Base-by-base conservation (phyloP, 1,284 basidiomycete genomes). In the Cryptococcus sp. region DNA sequence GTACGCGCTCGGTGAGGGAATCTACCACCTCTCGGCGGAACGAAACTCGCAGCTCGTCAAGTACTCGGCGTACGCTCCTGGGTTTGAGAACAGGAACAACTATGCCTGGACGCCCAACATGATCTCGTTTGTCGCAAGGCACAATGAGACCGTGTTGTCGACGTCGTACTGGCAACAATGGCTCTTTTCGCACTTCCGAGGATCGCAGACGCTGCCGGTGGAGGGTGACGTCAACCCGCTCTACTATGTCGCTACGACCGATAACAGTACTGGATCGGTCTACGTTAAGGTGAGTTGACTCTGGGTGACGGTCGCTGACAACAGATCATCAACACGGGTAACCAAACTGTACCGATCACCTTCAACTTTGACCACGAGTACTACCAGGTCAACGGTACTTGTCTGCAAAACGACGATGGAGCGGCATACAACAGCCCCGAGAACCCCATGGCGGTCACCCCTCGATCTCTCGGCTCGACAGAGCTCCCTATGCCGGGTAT, bases 291-390 rank as follows among this genome's bases (percentile, higher is more conserved):
- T 39, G 25, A 39, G 45, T 40, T 2, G 25, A 6, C 18, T 3
- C 10, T 4, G 16, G 3, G 28, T 39, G 35, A 39, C n/a, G n/a
- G 33, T 2, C 18, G 11, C 21, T 12, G 18, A 14, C 21, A n/a
- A 2, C 44, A 48, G 47, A 42, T 48, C 33, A 33, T 48, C 47
- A 48, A 48, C 24, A 48, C 41, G 6, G 41, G 47, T 22, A 48
- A 48, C 34, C 47, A 48, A 24, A 48, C 40, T 6, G 41, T 48
- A 6, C 25, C 47, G 5, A n/a, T 48, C 16, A 34, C 28, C 40
- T 11, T 48, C n/a, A 37, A 33, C 22, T 43, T 48, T 25, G 47
- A 48, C 33, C 9, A 23, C 24, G 32, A 16, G 7, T 48, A 48
- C 25, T 24, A 32, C 16, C n/a, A 18, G 9, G 40, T 43, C 32